Percentiles rank a stretch among this genome's conserved stretches.
These are phyloP conservation scores for Penicillium oxalicum DNA, from an alignment of 2,329 filamentous ascomycete species.

Conservation along the genomic window DNA sequence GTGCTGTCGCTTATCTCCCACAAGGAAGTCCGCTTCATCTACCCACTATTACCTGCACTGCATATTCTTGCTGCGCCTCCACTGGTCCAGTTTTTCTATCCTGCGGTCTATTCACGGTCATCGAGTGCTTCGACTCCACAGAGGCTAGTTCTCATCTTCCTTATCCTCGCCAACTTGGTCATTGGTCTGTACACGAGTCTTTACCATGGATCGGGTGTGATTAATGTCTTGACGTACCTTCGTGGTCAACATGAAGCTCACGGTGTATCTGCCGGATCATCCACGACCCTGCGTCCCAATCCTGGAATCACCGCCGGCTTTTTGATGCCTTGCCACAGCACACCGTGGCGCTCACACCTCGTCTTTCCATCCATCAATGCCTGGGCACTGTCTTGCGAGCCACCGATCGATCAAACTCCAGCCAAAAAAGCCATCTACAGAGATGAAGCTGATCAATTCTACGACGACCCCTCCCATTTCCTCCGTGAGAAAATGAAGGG, in stretches of 20 bases:
- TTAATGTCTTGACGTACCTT: constrained; percentile 68
- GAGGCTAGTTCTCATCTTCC: constrained; percentile 47
- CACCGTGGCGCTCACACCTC: constrained; percentile 87
- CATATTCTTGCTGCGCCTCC: constrained; percentile 71
- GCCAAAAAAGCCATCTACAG: constrained; percentile 62
- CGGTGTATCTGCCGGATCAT: constrained; percentile 2
- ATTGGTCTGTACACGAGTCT: constrained; percentile 69
- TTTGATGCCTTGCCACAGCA: constrained; percentile 92
- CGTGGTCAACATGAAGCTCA: constrained; percentile 64
- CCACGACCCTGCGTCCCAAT: constrained; percentile 8
- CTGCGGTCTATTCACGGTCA: constrained; percentile 30
- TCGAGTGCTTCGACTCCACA: constrained; percentile 41
- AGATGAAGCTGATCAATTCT: constrained; percentile 91
- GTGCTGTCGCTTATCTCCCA: constrained; percentile 75
- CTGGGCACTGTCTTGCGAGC: constrained; percentile 85
- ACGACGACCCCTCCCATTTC: constrained; percentile 58
- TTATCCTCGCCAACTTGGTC: constrained; percentile 61
- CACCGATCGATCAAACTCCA: constrained; percentile 63
- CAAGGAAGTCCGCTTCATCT: constrained; percentile 97
- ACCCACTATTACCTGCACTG: constrained; percentile 80
- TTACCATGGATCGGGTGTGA: constrained; percentile 73
- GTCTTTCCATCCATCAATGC: constrained; percentile 68
- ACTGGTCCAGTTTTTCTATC: constrained; percentile 59
- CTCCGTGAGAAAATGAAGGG: constrained; percentile 49
- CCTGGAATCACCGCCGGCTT: constrained; percentile 59